Base-by-base conservation (phyloP, 2,329 filamentous ascomycete genomes). In the Atkinsonella texensis region DNA sequence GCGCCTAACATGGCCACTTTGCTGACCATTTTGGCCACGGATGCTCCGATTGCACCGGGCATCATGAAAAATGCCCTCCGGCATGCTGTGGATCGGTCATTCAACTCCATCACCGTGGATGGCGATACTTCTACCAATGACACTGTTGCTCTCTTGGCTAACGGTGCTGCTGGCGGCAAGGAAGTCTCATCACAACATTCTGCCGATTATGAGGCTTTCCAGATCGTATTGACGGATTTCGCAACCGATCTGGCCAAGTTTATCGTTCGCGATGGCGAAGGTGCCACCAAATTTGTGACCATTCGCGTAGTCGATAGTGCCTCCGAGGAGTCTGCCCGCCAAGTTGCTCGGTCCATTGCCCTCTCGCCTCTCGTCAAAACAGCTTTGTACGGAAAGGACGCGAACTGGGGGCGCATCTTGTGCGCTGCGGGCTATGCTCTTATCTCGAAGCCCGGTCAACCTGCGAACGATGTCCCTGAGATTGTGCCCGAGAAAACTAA, bases 1-100 rank as follows among this genome's bases (percentile, higher is more conserved):
- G 90, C 96, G 65, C 93, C 93, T 46, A 97, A 98, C 74, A 95
- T 98, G 90, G 93, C 89, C 32, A 98, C 93, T 1, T 79, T 97
- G 35, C 81, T 98, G 38, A 89, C 88, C 50, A 85, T 97, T 55
- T 79, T 97, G 62, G 89, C 88, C 62, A 98, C 93, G 13, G 93
- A 98, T 61, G 91, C 85, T 1, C 86, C 89, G 32, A 80, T 97
- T 61, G 76, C 81, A 0, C 75, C 86, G 3, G 64, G 69, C 1
- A 76, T 85, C 10, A 79, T 96, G 53, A 80, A 83, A 47, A 68
- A 75, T 0, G 76, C 93, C 13, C 83, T 97, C 44, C 81, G 76
- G 53, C 74, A 81, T 58, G 86, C 90, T 44, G 84, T 89, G 51
- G 81, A 87, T 59, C 82, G 83, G 54, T 95, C 88, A 0, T 98